Base-by-base conservation (phyloP, 352 stramenopile species). In the Thraustochytrium striatum region DNA sequence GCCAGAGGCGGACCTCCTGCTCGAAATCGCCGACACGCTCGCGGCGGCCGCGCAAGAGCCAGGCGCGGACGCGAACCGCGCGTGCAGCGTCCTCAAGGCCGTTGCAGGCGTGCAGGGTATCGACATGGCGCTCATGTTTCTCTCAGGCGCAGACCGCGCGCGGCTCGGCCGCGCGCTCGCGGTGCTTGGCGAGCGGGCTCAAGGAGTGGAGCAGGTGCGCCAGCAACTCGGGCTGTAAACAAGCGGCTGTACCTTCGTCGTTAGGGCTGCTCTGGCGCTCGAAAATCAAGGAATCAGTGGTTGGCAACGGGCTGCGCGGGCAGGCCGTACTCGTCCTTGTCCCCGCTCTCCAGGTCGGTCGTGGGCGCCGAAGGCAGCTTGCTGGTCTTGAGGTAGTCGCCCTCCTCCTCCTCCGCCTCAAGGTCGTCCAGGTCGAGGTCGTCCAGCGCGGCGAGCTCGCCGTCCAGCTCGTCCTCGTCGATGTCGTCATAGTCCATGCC, bases 101-200 rank as follows among this genome's bases (percentile, higher is more conserved):
- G 21, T 70, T 52, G 59, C 59, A 3, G 41, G 84, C 2, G 85
- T 93, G 8, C 86, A 87, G 0, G 87, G 89, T 35, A 92, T 94
- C 75, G 85, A 85, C 78, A 91, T 94, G 88, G 87, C 85, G 0
- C 79, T 92, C 50, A 90, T 93, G 88, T 89, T 94, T 21, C 61
- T 94, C n/a, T 89, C 84, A 1, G 83, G 82, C 16, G 83, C 75
- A 5, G 88, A 93, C 47, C 16, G 25, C 16, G n/a, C n/a, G n/a
- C n/a, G n/a, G n/a, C n/a, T n/a, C n/a, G n/a, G n/a, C n/a, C n/a
- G n/a, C n/a, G n/a, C n/a, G n/a, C n/a, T n/a, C n/a, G n/a, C n/a
- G n/a, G n/a, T n/a, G n/a, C n/a, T n/a, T n/a, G n/a, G n/a, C n/a
- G n/a, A n/a, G n/a, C n/a, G n/a, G n/a, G n/a, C n/a, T n/a, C n/a